These are phyloP conservation scores for Albizia julibrissin DNA, from an alignment of 306 rosid genomes.

Conservation along the genomic window DNA sequence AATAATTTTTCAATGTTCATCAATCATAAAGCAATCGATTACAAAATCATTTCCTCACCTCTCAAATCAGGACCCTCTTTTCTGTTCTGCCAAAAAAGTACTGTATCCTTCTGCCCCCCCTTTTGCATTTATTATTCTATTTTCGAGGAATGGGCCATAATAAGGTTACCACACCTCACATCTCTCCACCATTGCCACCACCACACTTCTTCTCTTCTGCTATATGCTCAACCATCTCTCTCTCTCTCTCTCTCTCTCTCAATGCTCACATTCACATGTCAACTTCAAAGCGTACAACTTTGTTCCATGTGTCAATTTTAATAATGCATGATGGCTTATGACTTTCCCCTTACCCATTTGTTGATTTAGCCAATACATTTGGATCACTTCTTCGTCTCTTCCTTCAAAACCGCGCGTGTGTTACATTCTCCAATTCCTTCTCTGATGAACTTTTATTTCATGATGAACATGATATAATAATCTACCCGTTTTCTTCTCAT, in stretches of 20 bases:
- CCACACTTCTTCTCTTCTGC: not conserved
- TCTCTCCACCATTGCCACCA: not conserved
- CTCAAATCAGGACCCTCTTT: constrained; percentile 64
- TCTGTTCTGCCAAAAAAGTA: constrained; percentile 57
- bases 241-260: not conserved
- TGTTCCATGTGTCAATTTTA: constrained; percentile 49
- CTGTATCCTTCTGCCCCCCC: constrained; percentile 55
- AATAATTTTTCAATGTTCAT: constrained; percentile 37
- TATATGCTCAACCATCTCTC: not conserved
- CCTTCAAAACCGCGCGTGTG: not conserved
- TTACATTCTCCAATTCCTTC: not conserved
- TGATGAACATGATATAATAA: not conserved
- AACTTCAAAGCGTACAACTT: constrained; percentile 62
- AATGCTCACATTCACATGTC: constrained; percentile 39
- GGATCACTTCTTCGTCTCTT: constrained; percentile 1
- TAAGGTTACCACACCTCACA: constrained; percentile 19
- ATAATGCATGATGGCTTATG: constrained; percentile 24
- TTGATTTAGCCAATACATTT: constrained; percentile 18
- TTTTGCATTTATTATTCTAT: constrained; percentile 53
- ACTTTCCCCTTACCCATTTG: constrained; percentile 22
- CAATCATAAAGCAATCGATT: constrained; percentile 95
- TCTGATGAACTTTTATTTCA: not conserved
- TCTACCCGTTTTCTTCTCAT: not conserved
- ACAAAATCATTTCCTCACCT: constrained; percentile 80
- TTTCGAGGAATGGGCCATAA: constrained; percentile 49